These are phyloP conservation scores for Fomes fomentarius DNA, from an alignment of 1,284 basidiomycete genomes.

Conservation along the genomic window DNA sequence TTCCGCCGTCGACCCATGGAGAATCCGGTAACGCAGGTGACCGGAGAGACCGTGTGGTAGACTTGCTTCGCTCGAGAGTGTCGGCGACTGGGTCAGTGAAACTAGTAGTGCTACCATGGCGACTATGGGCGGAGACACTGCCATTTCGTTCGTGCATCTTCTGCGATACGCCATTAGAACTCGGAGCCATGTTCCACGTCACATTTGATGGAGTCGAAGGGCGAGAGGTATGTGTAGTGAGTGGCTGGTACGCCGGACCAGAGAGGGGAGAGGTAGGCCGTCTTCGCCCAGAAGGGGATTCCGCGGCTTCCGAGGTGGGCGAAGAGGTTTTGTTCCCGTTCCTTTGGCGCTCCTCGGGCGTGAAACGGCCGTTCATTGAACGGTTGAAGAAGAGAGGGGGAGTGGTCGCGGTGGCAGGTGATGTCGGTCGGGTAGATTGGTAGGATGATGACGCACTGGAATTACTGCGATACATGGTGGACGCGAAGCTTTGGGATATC, in stretches of 20 bases:
- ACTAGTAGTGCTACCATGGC: constrained; percentile 55
- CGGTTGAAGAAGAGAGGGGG: constrained; percentile 59
- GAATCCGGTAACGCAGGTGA: constrained; percentile 66
- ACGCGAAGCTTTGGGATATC: constrained; percentile 36
- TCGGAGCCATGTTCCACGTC: constrained; percentile 47
- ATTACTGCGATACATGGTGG: constrained; percentile 49
- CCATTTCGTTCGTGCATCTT: constrained; percentile 34
- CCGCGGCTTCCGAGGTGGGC: constrained; percentile 38
- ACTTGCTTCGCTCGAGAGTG: constrained; percentile 43
- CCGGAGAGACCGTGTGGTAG: constrained; percentile 47
- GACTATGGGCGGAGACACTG: constrained; percentile 49
- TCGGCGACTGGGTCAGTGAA: constrained; percentile 27
- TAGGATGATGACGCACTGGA: constrained; percentile 52
- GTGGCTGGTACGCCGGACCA: constrained; percentile 59
- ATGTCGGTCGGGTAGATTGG: constrained; percentile 46
- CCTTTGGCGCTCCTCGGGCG: constrained; percentile 50
- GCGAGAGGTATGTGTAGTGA: constrained; percentile 33
- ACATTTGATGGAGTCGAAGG: constrained; percentile 72
- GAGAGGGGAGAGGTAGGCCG: constrained; percentile 71
- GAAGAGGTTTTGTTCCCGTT: constrained; percentile 29
- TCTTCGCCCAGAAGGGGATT: constrained; percentile 56
- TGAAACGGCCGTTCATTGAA: constrained; percentile 62
- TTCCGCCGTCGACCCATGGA: constrained; percentile 44
- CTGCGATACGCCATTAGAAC: constrained; percentile 22
- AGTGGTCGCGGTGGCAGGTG: constrained; percentile 44